Evolutionary conservation across 768 basidiomycete genomes (phyloP).

Genomic region (Tylopilus felleus): DNA sequence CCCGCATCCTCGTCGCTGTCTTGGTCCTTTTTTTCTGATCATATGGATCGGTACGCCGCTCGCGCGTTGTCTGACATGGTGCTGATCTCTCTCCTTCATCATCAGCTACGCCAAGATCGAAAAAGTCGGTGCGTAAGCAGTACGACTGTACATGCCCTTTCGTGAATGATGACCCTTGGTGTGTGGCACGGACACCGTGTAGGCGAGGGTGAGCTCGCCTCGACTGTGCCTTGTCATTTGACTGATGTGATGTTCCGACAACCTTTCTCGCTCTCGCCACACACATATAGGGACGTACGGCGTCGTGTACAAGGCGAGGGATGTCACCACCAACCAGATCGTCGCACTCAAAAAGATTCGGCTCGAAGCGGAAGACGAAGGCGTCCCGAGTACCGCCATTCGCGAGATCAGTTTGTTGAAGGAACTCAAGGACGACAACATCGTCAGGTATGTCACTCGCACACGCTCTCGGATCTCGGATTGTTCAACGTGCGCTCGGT

Average conservation of each 20-base stretch:
- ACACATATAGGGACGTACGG: conserved; percentile 84
- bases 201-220: conserved; percentile 41
- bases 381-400: conserved; percentile 96
- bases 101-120: conserved; percentile 93
- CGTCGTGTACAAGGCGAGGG: conserved; percentile 96
- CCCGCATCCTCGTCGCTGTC: conserved; percentile 6
- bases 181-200: conserved; percentile 18
- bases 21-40: not conserved
- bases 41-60: conserved; percentile 34
- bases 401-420: conserved; percentile 97
- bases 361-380: conserved; percentile 97
- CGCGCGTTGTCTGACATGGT: conserved; percentile 2
- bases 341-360: conserved; percentile 99
- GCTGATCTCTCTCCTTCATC: conserved; percentile 16
- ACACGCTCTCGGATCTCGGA: too few species aligned
- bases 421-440: conserved; percentile 93
- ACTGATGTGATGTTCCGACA: not conserved
- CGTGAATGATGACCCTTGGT: conserved; percentile 14
- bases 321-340: conserved; percentile 70
- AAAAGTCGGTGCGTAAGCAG: conserved; percentile 83
- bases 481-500: conserved; percentile 7
- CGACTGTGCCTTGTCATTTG: not conserved
- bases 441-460: conserved; percentile 66
- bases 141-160: conserved; percentile 1
- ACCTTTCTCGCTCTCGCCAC: not conserved